A percentile compares a stretch with the other conserved stretches of the same genome.
Evolutionary conservation across 2,329 filamentous ascomycete species (phyloP).

Genomic region (Fusarium pseudocircinatum): DNA sequence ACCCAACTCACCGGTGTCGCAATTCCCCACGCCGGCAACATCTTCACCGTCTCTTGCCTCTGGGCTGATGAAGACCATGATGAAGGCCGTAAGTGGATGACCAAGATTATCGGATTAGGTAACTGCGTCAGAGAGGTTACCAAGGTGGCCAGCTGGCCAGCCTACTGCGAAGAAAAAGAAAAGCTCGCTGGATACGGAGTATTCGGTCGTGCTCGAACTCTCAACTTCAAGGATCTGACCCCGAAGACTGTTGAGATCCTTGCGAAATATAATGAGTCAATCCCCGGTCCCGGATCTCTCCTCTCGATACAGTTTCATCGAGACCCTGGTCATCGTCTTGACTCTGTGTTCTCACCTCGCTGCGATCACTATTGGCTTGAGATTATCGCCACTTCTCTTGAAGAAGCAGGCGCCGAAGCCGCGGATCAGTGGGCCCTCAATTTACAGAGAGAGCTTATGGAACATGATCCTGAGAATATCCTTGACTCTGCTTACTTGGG

Average conservation of each 20-base stretch:
- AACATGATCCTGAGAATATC: not conserved
- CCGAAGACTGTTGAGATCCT: not conserved
- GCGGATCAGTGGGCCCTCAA: not conserved
- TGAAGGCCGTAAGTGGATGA: too few species aligned
- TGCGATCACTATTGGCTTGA: not conserved
- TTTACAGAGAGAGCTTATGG: not conserved
- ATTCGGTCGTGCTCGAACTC: not conserved
- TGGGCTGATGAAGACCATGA: too few species aligned
- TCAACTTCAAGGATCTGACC: not conserved
- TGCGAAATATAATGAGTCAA: not conserved
- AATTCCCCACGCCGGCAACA: too few species aligned
- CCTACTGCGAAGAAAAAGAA: not conserved
- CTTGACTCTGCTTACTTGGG: not conserved
- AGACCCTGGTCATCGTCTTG: not conserved
- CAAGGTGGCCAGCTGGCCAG: too few species aligned
- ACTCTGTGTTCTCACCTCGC: not conserved
- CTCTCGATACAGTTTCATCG: not conserved
- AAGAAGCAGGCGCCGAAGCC: fast-evolving
- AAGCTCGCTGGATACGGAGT: not conserved
- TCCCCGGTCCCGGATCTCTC: not conserved
- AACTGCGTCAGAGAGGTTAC: too few species aligned
- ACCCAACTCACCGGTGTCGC: too few species aligned
- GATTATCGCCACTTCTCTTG: not conserved
- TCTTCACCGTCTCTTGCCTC: too few species aligned
- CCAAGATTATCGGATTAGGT: too few species aligned